Conservation (phyloP, 2,329 filamentous ascomycete genomes). For the Diaporthe vaccinii region DNA sequence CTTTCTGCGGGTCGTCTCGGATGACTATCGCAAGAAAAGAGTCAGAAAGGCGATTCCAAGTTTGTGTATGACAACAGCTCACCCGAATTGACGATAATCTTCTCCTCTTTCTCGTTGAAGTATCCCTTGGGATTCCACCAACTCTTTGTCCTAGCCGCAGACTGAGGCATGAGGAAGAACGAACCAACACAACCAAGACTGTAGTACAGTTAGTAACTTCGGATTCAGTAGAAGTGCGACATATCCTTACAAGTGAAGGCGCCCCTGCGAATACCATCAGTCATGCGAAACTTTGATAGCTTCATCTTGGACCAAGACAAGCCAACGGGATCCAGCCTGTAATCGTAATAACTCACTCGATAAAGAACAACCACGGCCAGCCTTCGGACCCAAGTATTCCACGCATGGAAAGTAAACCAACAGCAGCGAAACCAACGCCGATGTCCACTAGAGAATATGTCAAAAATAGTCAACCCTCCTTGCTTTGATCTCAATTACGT, state of each 20-base stretch:
- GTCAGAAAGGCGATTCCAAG: neutral
- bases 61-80: neutral
- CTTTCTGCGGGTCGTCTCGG: slow-evolving; percentile 67
- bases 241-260: neutral
- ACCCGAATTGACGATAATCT: slow-evolving; percentile 65
- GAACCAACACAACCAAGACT: slow-evolving; percentile 26
- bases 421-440: slow-evolving; percentile 39
- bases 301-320: neutral
- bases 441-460: neutral
- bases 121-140: slow-evolving; percentile 35
- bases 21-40: slow-evolving; percentile 49
- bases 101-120: slow-evolving; percentile 55
- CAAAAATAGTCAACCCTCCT: neutral
- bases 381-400: slow-evolving; percentile 45
- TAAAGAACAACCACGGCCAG: slow-evolving; percentile 60
- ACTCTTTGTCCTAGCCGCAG: slow-evolving; percentile 33
- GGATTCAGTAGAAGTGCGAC: too few relatives aligned
- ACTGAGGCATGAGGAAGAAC: slow-evolving; percentile 33
- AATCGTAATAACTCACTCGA: slow-evolving; percentile 56
- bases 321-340: too few relatives aligned
- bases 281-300: neutral
- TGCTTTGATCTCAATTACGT: neutral
- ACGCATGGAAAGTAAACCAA: slow-evolving; percentile 46
- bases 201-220: slow-evolving; percentile 58
- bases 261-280: neutral